phyloP scores from a whole-genome alignment of 768 basidiomycete genomes.

The Tylopilus sp. region DNA sequence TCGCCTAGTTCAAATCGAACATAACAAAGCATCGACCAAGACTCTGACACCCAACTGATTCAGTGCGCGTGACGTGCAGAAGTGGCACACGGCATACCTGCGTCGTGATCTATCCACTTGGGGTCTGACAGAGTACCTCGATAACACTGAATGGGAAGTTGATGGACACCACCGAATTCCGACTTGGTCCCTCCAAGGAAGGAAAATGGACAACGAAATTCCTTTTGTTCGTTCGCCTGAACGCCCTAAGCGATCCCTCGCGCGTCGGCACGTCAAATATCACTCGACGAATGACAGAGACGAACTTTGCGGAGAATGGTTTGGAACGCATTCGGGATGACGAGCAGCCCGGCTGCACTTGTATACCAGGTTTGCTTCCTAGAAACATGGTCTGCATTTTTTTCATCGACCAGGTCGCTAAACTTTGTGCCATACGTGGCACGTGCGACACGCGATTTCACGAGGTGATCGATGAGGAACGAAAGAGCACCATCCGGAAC shows the following conservation, averaged over 20 bases:
- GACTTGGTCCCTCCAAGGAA: not conserved
- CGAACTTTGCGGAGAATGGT: conserved; percentile 9
- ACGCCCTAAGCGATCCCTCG: conserved; percentile 2
- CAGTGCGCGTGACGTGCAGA: not conserved
- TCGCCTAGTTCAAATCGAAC: conserved; percentile 8
- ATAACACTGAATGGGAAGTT: conserved; percentile 8
- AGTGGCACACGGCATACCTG: not conserved
- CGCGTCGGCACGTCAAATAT: not conserved
- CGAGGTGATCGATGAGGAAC: conserved; percentile 40
- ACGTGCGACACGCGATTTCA: conserved; percentile 41
- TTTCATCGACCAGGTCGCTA: not conserved
- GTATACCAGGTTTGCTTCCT: conserved; percentile 7
- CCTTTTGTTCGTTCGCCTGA: conserved; percentile 6
- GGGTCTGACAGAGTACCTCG: conserved; percentile 9
- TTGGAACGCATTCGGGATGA: conserved; percentile 2
- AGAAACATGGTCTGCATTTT: conserved; percentile 7
- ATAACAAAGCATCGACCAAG: conserved; percentile 12
- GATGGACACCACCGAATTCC: not conserved
- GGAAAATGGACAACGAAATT: conserved; percentile 14
- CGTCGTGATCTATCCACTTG: conserved; percentile 7
- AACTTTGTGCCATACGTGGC: conserved; percentile 56
- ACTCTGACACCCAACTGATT: conserved; percentile 1
- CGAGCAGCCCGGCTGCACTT: not conserved
- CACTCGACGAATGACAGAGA: not conserved
- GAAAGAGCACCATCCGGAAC: conserved; percentile 47